A percentile compares a stretch with the other conserved stretches of the same genome.
phyloP scores from a whole-genome alignment of 768 basidiomycete species.

The Kwoniella bestiolae region DNA sequence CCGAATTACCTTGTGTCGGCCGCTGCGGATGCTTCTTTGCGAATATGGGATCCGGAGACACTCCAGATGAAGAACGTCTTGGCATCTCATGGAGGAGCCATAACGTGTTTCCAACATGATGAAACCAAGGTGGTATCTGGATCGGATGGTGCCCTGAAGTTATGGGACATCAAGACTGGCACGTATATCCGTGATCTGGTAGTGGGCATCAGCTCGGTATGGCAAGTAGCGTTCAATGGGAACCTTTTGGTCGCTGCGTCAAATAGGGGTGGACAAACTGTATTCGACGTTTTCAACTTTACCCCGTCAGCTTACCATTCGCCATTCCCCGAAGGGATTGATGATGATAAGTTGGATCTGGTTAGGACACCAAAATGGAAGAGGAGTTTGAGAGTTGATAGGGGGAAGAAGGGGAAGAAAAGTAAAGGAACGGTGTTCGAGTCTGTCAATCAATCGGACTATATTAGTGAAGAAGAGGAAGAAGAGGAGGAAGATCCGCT shows the following conservation, averaged over 20 bases:
- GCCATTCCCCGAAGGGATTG: slow-evolving; percentile 31
- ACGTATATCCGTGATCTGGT: slow-evolving; percentile 82
- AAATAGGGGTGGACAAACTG: slow-evolving; percentile 55
- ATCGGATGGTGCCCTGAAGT: slow-evolving; percentile 92
- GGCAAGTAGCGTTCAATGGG: slow-evolving; percentile 96
- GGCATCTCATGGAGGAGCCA: slow-evolving; percentile 92
- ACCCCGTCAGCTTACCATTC: slow-evolving; percentile 16
- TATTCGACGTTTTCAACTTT: slow-evolving; percentile 58
- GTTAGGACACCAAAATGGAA: slow-evolving; percentile 39
- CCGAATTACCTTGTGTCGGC: slow-evolving; percentile 91
- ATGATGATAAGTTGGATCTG: slow-evolving; percentile 40
- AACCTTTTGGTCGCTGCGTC: slow-evolving; percentile 89
- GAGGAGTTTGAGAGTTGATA: neutral
- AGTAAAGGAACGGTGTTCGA: neutral
- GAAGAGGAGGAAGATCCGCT: too few species aligned
- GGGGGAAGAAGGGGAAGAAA: neutral
- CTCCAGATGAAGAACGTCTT: slow-evolving; percentile 80
- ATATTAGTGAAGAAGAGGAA: neutral
- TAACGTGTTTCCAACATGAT: slow-evolving; percentile 98
- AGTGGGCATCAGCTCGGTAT: slow-evolving; percentile 89
- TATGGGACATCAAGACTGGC: slow-evolving; percentile 95
- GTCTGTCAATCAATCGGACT: neutral
- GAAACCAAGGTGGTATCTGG: slow-evolving; percentile 96
- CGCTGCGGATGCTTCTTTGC: slow-evolving; percentile 91
- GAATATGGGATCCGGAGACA: slow-evolving; percentile 89